These are phyloP conservation scores for Xylaria sp. DNA, from an alignment of 2,329 filamentous ascomycete genomes.

Conservation along the genomic window DNA sequence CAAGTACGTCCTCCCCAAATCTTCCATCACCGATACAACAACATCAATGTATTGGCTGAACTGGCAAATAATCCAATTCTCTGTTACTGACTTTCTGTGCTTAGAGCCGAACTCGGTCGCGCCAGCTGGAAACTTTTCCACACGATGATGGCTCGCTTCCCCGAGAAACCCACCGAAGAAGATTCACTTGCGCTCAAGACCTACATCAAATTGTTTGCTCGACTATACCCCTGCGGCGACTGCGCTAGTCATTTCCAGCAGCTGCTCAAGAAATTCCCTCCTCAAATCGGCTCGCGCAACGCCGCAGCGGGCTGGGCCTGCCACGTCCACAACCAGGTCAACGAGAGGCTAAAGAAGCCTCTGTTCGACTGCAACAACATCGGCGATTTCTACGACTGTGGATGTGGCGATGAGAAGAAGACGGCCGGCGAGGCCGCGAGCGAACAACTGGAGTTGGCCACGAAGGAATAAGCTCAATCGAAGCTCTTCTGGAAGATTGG, in stretches of 20 bases:
- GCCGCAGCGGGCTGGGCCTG: slow-evolving; percentile 72
- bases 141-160: slow-evolving; percentile 73
- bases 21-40: background rate
- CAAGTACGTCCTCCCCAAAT: slow-evolving; percentile 62
- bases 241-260: slow-evolving; percentile 71
- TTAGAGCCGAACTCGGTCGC: slow-evolving; percentile 67
- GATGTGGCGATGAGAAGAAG: slow-evolving; percentile 67
- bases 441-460: slow-evolving; percentile 40
- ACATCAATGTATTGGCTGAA: background rate
- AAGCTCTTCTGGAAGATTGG: background rate
- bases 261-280: slow-evolving; percentile 66
- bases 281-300: slow-evolving; percentile 68
- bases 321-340: slow-evolving; percentile 71
- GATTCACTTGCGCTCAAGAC: slow-evolving; percentile 67
- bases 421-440: slow-evolving; percentile 33
- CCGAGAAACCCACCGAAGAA: slow-evolving; percentile 66
- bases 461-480: slow-evolving; percentile 31
- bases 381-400: slow-evolving; percentile 74
- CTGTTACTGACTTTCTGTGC: slow-evolving; percentile 19
- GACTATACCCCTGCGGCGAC: slow-evolving; percentile 74
- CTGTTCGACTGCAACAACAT: slow-evolving; percentile 70
- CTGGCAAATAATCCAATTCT: background rate
- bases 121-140: slow-evolving; percentile 74
- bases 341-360: slow-evolving; percentile 65
- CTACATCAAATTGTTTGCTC: slow-evolving; percentile 69